Conservation (phyloP, 2,329 filamentous ascomycete species). For the Macrophomina pseudophaseolina region DNA sequence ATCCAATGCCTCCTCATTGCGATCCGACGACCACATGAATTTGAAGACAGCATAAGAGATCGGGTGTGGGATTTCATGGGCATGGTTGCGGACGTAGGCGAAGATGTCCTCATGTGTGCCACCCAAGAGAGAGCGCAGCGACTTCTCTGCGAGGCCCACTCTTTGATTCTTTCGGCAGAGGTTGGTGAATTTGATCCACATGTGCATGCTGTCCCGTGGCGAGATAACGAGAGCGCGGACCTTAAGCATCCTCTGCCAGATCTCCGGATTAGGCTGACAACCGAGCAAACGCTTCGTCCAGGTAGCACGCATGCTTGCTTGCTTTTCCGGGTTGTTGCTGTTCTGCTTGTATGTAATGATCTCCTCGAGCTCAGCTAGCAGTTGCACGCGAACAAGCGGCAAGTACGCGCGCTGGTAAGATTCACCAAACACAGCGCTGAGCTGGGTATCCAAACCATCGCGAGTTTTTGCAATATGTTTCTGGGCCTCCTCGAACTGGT, state of each 20-base stretch:
- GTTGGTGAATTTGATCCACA: slow-evolving; percentile 99
- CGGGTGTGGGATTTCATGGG: slow-evolving; percentile 67
- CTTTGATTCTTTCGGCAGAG: slow-evolving; percentile 95
- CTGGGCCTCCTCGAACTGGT: slow-evolving; percentile 92
- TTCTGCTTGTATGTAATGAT: slow-evolving; percentile 98
- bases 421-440: slow-evolving; percentile 95
- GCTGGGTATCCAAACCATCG: slow-evolving; percentile 91
- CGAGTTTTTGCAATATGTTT: slow-evolving; percentile 87
- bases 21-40: slow-evolving; percentile 82
- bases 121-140: slow-evolving; percentile 86
- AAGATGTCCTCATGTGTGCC: slow-evolving; percentile 62
- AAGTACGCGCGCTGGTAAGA: slow-evolving; percentile 97
- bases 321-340: slow-evolving; percentile 76
- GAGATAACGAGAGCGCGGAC: slow-evolving; percentile 90
- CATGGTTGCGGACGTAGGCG: slow-evolving; percentile 41
- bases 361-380: slow-evolving; percentile 97
- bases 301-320: slow-evolving; percentile 86
- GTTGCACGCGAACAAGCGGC: slow-evolving; percentile 97
- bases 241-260: slow-evolving; percentile 98
- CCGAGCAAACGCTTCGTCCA: slow-evolving; percentile 96
- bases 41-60: slow-evolving; percentile 97
- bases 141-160: slow-evolving; percentile 94
- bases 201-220: slow-evolving; percentile 92
- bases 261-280: slow-evolving; percentile 95
- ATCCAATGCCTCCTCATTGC: slow-evolving; percentile 52